Base-by-base conservation (phyloP, 2,329 filamentous ascomycete species). In the Epichloe typhina region DNA sequence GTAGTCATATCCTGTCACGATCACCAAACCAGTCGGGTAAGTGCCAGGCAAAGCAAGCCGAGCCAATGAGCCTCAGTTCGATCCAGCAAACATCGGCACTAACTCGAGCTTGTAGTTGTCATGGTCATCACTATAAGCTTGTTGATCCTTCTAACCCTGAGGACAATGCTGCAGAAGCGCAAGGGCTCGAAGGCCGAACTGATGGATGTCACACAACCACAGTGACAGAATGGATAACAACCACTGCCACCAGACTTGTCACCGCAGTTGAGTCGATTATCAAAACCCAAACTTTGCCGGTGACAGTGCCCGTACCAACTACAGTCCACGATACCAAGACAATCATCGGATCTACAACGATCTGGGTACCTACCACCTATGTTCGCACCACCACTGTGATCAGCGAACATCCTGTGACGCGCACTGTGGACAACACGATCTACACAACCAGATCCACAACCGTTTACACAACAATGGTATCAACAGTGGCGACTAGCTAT, bases 1-100 rank as follows among this genome's bases (percentile, higher is more conserved):
- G 6, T 12, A 60, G 58, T 59, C 59, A 4, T 58, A 55, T 35
- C 56, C 57, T 4, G 49, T 60, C n/a, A 59, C 58, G 8, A 46
- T 58, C 1, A 61, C 58, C 9, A 47, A 47, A 17, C 33, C 46
- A 17, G 36, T 46, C 36, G 55, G 50, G 56, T 58, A 46, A 49
- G 56, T 53, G 3, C 35, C 37, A 37, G 17, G 26, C 37, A 9
- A 21, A 13, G 35, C 15, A 39, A 26, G 13, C 13, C 11, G 19
- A 23, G 45, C 12, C 8, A 4, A 38, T 12, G 15, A 12, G 13
- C 35, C 12, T 15, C 5, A 37, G 21, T 37, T 13, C 12, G n/a
- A 5, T 36, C 15, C 31, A 36, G 15, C 31, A 21, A 12, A 4
- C 15, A 41, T 13, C 35, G 11, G 12, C 9, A 15, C 47, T 36